These are phyloP conservation scores for Mycena kentingensis DNA, from an alignment of 768 basidiomycete genomes.

Conservation along the genomic window DNA sequence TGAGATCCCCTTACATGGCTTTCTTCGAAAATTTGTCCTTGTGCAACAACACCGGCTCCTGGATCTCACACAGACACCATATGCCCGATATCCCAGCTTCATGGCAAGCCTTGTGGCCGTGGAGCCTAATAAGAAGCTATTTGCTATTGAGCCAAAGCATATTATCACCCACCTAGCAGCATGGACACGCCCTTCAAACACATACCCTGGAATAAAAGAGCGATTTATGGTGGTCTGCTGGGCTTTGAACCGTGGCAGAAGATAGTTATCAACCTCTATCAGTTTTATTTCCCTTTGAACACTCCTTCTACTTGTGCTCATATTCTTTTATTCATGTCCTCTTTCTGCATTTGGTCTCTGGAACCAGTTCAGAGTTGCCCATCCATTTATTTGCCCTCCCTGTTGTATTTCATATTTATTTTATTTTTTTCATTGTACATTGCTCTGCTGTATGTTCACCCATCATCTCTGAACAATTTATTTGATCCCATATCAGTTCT, in stretches of 20 bases:
- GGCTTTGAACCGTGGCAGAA: not conserved
- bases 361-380: too few relatives aligned
- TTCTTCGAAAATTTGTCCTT: not conserved
- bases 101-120: not conserved
- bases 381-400: too few relatives aligned
- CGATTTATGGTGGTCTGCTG: not conserved
- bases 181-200: not conserved
- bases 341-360: too few relatives aligned
- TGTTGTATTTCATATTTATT: too few relatives aligned
- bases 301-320: too few relatives aligned
- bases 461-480: too few relatives aligned
- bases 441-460: too few relatives aligned
- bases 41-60: not conserved
- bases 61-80: not conserved
- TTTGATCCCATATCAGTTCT: too few relatives aligned
- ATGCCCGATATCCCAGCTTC: not conserved
- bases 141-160: not conserved
- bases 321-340: too few relatives aligned
- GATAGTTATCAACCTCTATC: too few relatives aligned
- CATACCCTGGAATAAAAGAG: not conserved
- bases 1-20: not conserved
- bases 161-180: not conserved
- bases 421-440: too few relatives aligned
- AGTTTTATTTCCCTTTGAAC: too few relatives aligned
- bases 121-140: not conserved